Evolutionary conservation across 2,329 filamentous ascomycete genomes (phyloP).

Genomic region (Colletotrichum musae): DNA sequence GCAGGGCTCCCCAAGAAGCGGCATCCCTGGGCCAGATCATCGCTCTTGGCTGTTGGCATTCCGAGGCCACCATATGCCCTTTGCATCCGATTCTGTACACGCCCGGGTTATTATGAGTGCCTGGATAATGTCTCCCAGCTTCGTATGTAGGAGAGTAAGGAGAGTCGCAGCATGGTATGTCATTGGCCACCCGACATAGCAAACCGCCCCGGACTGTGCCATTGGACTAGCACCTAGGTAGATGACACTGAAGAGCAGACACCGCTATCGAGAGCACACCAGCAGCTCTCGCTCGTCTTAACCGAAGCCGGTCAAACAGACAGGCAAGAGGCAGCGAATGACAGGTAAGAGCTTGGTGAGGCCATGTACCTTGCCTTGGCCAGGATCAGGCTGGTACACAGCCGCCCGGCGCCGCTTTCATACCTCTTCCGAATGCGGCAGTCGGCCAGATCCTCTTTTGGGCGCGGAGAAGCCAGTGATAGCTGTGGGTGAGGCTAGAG

Average conservation of each 20-base stretch:
- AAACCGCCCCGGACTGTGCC: background rate
- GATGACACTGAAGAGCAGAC: conserved; percentile 1
- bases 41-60: conserved; percentile 23
- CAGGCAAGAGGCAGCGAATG: conserved; percentile 16
- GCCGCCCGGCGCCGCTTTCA: conserved; percentile 39
- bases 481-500: conserved; percentile 34
- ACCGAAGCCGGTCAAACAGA: conserved; percentile 38
- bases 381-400: conserved; percentile 28
- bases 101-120: background rate
- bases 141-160: background rate
- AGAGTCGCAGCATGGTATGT: conserved; percentile 1
- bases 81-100: conserved; percentile 3
- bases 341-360: conserved; percentile 2
- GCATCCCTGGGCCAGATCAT: conserved; percentile 10
- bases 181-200: conserved; percentile 6
- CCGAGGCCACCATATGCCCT: conserved; percentile 5
- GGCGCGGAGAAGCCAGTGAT: conserved; percentile 41
- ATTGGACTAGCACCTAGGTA: no score
- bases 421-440: conserved; percentile 42
- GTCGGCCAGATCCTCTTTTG: conserved; percentile 42
- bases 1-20: background rate
- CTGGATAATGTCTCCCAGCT: conserved; percentile 4
- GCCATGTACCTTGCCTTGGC: conserved; percentile 14
- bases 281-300: conserved; percentile 29
- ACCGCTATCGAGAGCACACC: conserved; percentile 1